Evolutionary conservation across 148 eudicot genomes (phyloP), one percentile per base, ranked within the genome.

Genomic region (Rhododendron ovatum): DNA sequence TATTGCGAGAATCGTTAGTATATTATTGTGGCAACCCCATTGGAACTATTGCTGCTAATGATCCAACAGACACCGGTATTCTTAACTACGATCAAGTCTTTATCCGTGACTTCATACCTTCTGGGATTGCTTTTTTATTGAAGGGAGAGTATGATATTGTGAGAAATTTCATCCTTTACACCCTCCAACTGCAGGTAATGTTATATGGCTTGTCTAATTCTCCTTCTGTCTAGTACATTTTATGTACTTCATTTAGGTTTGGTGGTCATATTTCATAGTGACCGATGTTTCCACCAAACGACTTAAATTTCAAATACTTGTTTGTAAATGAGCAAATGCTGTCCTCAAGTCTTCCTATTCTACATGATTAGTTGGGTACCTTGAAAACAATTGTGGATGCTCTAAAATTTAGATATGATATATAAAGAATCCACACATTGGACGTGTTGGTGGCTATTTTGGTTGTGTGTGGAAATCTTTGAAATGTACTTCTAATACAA

Each of bases 11-110:
- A 80, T 91, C 96, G 1, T 85, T 94, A 51, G 98, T 95, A 13
- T 33, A 93, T 86, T 95, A 95, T 87, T 93, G 94, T 91, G 93
- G 93, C 48, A 88, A 85, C 82, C 96, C 98, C 39, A 91, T 95
- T 87, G 98, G 96, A 84, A 95, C 98, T 1, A 94, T 95, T 84
- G 98, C 98, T 87, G 98, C 96, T 86, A 95, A 95, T 91, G 98
- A 95, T 86, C 94, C 98, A 14, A 90, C 84, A 47, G 91, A 92
- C 50, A 82, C 94, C 37, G 89, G 85, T 84, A 85, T 86, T 35
- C 88, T 82, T 82, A 89, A 89, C 81, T 89, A 89, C 53, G 90
- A 89, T 76, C 90, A 91, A 83, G 93, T 91, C 28, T 91, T 91
- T 85, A 87, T 91, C 18, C 91, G 92, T 45, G 93, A 91, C 82